Evolutionary conservation across 441 rosid genomes (phyloP).

Genomic region (Gossypium lobatum): DNA sequence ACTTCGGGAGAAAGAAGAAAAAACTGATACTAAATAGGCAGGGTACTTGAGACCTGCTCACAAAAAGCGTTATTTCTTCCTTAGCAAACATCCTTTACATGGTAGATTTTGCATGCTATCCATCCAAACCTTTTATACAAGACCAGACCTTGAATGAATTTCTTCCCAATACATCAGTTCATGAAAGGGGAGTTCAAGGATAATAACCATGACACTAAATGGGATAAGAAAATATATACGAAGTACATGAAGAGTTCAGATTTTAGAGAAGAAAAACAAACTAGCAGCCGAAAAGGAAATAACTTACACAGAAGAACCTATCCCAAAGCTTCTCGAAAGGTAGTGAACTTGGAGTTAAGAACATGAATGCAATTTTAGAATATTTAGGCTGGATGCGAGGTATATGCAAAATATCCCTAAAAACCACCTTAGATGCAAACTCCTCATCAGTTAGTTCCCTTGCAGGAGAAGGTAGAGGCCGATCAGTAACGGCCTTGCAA

Average conservation of each 20-base stretch:
- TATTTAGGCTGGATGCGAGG: conserved; percentile 38
- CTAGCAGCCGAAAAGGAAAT: conserved; percentile 7
- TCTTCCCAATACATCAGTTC: neutral
- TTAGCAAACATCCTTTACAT: neutral
- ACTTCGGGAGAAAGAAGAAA: neutral
- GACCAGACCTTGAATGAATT: neutral
- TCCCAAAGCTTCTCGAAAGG: conserved; percentile 99
- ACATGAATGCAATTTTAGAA: conserved; percentile 86
- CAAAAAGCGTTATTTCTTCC: neutral
- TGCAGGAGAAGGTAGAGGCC: conserved; percentile 81
- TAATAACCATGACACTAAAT: conserved; percentile 8
- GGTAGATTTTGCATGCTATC: neutral
- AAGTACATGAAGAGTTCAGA: neutral
- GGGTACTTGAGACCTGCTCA: neutral
- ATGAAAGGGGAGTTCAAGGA: conserved; percentile 1
- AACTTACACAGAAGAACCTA: conserved; percentile 59
- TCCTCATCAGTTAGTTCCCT: conserved; percentile 74
- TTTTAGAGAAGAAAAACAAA: neutral
- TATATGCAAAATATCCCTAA: conserved; percentile 53
- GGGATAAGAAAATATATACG: neutral
- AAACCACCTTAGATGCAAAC: conserved; percentile 62
- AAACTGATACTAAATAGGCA: neutral
- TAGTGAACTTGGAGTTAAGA: conserved; percentile 75
- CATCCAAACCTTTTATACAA: neutral
- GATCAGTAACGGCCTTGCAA: conserved; percentile 57